Evolutionary conservation across 2,329 filamentous ascomycete genomes (phyloP).

Genomic region (Chaetothyriales sp.): DNA sequence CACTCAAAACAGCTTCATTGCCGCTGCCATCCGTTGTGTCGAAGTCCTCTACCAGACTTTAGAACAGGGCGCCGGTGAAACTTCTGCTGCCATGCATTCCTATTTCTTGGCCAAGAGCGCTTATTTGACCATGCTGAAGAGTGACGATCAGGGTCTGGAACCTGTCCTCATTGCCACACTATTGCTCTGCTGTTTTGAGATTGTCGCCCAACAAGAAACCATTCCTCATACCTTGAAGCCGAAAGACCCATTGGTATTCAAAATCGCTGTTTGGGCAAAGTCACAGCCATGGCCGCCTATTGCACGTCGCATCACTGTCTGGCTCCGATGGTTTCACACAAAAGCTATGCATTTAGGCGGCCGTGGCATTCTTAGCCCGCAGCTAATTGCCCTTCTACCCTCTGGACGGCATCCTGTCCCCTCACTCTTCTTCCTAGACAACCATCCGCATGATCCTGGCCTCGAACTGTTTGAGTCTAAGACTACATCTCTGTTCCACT

Average conservation of each 20-base stretch:
- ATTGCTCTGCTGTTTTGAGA: slow-evolving; percentile 6
- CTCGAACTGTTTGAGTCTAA: slow-evolving; percentile 1
- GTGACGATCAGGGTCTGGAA: slow-evolving; percentile 1
- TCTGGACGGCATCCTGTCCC: not conserved
- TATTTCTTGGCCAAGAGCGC: slow-evolving; percentile 6
- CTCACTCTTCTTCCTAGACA: slow-evolving; percentile 1
- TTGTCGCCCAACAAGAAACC: slow-evolving; percentile 7
- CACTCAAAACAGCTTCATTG: not conserved
- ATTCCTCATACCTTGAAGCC: slow-evolving; percentile 4
- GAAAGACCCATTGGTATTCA: slow-evolving; percentile 2
- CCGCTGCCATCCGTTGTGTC: slow-evolving; percentile 2
- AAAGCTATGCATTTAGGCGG: slow-evolving; percentile 7
- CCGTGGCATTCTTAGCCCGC: slow-evolving; percentile 4
- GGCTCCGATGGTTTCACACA: slow-evolving; percentile 5
- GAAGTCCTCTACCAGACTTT: slow-evolving; percentile 4
- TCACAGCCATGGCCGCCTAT: slow-evolving; percentile 5
- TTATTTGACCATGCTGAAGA: slow-evolving; percentile 1
- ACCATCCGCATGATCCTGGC: not conserved
- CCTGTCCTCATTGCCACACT: slow-evolving; percentile 3
- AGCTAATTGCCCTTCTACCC: slow-evolving; percentile 2
- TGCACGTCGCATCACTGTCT: slow-evolving; percentile 2
- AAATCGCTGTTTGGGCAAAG: slow-evolving; percentile 2
- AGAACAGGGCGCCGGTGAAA: slow-evolving; percentile 1
- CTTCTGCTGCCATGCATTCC: slow-evolving; percentile 1
- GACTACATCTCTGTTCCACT: slow-evolving; percentile 2